Percentiles rank a stretch among this genome's conserved stretches.
Evolutionary conservation across 768 basidiomycete species (phyloP).

Genomic region (Multifurca ochricompacta): DNA sequence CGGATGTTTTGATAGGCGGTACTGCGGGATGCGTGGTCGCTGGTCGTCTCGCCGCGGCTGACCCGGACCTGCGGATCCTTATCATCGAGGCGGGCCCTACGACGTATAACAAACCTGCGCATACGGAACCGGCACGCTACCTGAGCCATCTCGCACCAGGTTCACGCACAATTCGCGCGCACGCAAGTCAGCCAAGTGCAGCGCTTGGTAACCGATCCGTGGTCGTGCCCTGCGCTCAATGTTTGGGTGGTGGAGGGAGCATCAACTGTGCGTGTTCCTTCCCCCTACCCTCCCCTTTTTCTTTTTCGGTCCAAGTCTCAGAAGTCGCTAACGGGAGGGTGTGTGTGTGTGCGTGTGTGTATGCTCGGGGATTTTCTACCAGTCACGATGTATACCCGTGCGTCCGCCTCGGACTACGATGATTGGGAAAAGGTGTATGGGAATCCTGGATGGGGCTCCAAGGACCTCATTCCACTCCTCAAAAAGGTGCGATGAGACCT

Average conservation of each 20-base stretch:
- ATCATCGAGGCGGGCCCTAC: constrained; percentile 53
- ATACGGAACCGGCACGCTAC: constrained; percentile 48
- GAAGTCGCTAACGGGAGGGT: too few species aligned
- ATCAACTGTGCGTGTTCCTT: constrained; percentile 51
- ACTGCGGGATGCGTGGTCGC: constrained; percentile 49
- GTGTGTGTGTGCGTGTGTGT: too few species aligned
- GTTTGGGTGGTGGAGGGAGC: constrained; percentile 53
- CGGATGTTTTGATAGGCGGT: constrained; percentile 31
- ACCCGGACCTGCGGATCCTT: constrained; percentile 48
- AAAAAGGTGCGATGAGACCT: constrained; percentile 49
- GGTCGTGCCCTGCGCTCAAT: constrained; percentile 39
- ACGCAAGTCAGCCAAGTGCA: constrained; percentile 33
- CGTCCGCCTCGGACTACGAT: constrained; percentile 57
- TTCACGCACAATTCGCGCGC: constrained; percentile 37
- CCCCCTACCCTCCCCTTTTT: too few species aligned
- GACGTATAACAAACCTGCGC: constrained; percentile 36
- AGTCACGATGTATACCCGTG: constrained; percentile 48
- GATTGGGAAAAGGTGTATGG: too few species aligned
- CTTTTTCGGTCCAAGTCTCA: too few species aligned
- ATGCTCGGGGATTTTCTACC: too few species aligned
- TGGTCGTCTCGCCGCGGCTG: constrained; percentile 45
- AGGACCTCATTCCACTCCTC: constrained; percentile 47
- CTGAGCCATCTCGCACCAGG: constrained; percentile 34
- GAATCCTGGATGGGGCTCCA: constrained; percentile 55
- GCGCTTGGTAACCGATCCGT: constrained; percentile 38